Base-by-base conservation (phyloP, 768 basidiomycete species). In the Mycena vulgaris region DNA sequence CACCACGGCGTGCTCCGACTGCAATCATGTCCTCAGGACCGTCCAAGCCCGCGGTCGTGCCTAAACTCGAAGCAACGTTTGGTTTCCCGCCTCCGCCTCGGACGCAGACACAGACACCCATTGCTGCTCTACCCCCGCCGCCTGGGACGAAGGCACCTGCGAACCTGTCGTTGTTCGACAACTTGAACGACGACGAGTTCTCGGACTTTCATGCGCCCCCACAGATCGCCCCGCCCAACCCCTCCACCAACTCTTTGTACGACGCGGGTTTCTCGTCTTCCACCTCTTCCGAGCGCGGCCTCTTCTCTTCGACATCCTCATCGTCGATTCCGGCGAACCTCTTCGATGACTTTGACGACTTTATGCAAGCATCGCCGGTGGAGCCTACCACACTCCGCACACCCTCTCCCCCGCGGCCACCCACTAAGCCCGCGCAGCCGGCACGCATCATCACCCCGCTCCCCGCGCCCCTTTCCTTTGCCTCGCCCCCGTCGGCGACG, bases 141-240 rank as follows among this genome's bases (percentile, higher is more conserved):
- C 78, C 81, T 58, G 70, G 75, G n/a, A 66, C 21, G 37, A 66
- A 55, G 37, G 62, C 79, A 39, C 75, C 80, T 10, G 73, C 77
- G 30, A 68, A 63, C 19, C 63, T 61, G 25, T 66, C 77, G 27
- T 70, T 76, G 28, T 75, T 78, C 39, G 75, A 78, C 58, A 83
- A n/a, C n/a, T n/a, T n/a, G n/a, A n/a, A 84, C 53, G 87, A 89
- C 61, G 85, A 86, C 63, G 89, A 90, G 55, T 93, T 91, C 73
- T 82, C 86, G 7, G 88, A 89, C 42, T 87, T 88, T 73, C 69
- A 80, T 60, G 79, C 81, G 5, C 80, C 83, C 27, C 72, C 83
- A 8, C 77, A 70, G 69, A 75, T 52, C 60, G 70, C 27, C 69
- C 48, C 63, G 16, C 47, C 67, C 21, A 66, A 63, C 30, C 73